Base-by-base conservation (phyloP, 805 yeast species). In the Candida endomychidarum region DNA sequence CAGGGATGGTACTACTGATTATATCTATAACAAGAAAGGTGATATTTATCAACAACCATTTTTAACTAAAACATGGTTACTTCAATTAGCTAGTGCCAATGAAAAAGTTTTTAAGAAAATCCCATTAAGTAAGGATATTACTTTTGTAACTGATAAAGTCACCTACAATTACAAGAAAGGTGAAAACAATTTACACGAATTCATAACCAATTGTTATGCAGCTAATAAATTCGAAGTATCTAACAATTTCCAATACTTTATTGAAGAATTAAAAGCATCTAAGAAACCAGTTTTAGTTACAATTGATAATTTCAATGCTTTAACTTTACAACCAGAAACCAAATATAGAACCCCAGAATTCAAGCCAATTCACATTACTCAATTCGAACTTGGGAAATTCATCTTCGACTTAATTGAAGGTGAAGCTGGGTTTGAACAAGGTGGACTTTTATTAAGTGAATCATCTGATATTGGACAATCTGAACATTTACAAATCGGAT, bases 1-100 rank as follows among this genome's bases (percentile, higher is more conserved):
- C 16, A 67, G 80, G n/a, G 79, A 85, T 49, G 97, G 96, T 38
- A 67, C 85, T 17, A 73, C 69, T 40, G 95, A 86, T 59, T 86
- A 80, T 54, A 70, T 75, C 45, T 75, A 60, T 47, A 83, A 81
- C 59, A 60, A 66, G 19, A 62, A 63, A 30, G 55, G 74, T 20
- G 58, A 63, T 16, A 50, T 67, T 29, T 84, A 80, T 58, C 83
- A 78, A 36, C 96, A 89, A 63, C 96, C 91, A 43, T 83, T 84
- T 91, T 77, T 70, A 54, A 64, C 84, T 37, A 78, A 79, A 53
- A 71, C 74, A 34, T 72, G 86, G 57, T 56, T 86, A 45, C 65
- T 68, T 45, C 79, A 78, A 48, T 44, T 65, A 42, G 57, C 67
- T 21, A 49, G 51, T 8, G 64, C 67, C 32, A 70, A 70, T 51